phyloP scores from a whole-genome alignment of 257 asterid species.

The Fraxinus anomala region DNA sequence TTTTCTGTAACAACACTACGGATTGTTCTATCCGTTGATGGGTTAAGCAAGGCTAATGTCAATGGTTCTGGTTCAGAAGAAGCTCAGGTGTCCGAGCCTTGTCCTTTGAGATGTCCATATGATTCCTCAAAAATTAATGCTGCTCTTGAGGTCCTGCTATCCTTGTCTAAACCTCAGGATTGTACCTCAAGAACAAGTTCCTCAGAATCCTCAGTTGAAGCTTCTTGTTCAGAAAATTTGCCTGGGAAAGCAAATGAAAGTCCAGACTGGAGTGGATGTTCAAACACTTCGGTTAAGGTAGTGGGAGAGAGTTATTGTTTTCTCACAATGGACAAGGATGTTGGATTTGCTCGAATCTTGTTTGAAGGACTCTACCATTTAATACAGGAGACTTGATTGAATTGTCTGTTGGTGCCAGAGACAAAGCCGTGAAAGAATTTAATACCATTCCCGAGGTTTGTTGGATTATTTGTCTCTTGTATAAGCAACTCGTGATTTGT shows the following conservation, averaged over 20 bases:
- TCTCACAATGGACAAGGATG: conserved; percentile 99
- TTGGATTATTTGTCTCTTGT: conserved; percentile 21
- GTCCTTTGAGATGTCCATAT: conserved; percentile 41
- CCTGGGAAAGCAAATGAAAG: conserved; percentile 27
- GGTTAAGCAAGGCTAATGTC: conserved; percentile 34
- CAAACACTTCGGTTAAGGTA: conserved; percentile 29
- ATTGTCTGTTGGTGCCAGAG: conserved; percentile 91
- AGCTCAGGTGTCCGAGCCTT: conserved; percentile 44
- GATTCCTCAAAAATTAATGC: conserved; percentile 89
- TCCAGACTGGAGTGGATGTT: conserved; percentile 23
- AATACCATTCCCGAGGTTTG: conserved; percentile 85
- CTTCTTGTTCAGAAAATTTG: conserved; percentile 33
- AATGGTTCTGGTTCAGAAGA: conserved; percentile 35
- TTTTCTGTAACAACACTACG: conserved; percentile 66
- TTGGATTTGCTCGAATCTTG: conserved; percentile 86
- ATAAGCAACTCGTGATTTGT: conserved; percentile 2
- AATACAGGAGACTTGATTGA: conserved; percentile 91
- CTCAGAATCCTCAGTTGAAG: conserved; percentile 32
- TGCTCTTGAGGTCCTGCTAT: conserved; percentile 66
- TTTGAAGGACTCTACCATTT: conserved; percentile 58
- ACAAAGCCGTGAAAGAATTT: conserved; percentile 92
- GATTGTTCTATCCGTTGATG: conserved; percentile 49
- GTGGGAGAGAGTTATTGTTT: conserved; percentile 83
- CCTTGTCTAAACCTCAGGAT: conserved; percentile 48
- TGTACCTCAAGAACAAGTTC: conserved; percentile 29